Percentiles rank a stretch among this genome's conserved stretches.
Evolutionary conservation across 1,284 basidiomycete genomes (phyloP).

Genomic region (Schizophyllum commune): DNA sequence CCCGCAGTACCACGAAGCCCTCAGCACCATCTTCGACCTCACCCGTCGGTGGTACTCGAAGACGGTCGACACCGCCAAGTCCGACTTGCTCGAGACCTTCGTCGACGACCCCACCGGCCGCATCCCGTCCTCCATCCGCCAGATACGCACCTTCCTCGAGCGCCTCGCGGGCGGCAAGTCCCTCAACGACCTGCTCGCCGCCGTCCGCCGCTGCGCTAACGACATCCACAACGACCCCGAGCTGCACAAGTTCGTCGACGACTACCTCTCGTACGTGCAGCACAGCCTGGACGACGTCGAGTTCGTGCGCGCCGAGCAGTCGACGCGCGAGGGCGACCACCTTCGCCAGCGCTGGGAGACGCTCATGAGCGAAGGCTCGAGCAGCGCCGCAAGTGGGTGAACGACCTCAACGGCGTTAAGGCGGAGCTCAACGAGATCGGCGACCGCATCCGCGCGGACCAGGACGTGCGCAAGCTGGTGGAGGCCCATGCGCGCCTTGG

Average conservation of each 20-base stretch:
- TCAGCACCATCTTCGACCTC: constrained; percentile 47
- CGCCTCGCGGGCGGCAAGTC: constrained; percentile 39
- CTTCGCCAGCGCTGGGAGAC: constrained; percentile 42
- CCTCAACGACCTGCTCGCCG: constrained; percentile 33
- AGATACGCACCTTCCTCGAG: constrained; percentile 38
- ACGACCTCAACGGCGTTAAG: constrained; percentile 40
- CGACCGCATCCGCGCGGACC: constrained; percentile 37
- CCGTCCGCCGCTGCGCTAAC: constrained; percentile 30
- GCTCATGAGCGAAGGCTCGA: constrained; percentile 31
- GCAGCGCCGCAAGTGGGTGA: constrained; percentile 4
- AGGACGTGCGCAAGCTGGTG: constrained; percentile 36
- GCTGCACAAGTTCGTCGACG: constrained; percentile 20
- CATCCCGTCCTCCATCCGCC: constrained; percentile 43
- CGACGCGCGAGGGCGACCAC: constrained; percentile 30
- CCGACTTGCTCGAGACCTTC: constrained; percentile 41
- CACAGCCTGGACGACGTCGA: constrained; percentile 39
- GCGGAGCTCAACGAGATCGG: constrained; percentile 39
- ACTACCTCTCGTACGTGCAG: constrained; percentile 37
- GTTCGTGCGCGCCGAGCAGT: constrained; percentile 43
- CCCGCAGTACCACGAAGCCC: constrained; percentile 44
- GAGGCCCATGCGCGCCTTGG: constrained; percentile 40
- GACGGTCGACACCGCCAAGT: constrained; percentile 39
- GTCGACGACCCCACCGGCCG: constrained; percentile 40
- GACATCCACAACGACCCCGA: constrained; percentile 36
- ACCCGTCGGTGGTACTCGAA: constrained; percentile 46